These are phyloP conservation scores for Conringia planisiliqua DNA, from an alignment of 345 rosid species.

Conservation along the genomic window DNA sequence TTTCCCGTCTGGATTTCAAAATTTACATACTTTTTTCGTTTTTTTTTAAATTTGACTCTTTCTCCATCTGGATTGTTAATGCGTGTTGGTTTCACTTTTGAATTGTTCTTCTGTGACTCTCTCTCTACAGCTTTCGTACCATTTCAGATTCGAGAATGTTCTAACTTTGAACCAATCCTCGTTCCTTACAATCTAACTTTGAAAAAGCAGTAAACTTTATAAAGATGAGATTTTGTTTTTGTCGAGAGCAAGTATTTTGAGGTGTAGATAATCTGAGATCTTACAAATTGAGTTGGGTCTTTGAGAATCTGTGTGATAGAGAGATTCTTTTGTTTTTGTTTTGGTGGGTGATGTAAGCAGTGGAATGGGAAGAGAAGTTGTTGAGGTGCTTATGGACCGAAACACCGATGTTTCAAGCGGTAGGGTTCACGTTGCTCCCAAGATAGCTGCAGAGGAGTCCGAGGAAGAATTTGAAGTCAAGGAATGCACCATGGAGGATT, in stretches of 20 bases:
- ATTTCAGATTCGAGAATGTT: conserved; percentile 19
- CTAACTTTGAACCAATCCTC: not conserved
- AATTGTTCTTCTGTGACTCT: conserved; percentile 10
- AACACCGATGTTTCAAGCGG: conserved; percentile 48
- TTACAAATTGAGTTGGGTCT: conserved; percentile 42
- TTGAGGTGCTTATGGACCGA: conserved; percentile 55
- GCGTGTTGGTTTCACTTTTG: conserved; percentile 30
- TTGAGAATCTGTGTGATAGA: not conserved
- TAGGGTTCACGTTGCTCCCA: conserved; percentile 48
- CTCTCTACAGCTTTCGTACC: conserved; percentile 2
- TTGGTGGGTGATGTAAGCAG: conserved; percentile 35
- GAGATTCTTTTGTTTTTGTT: not conserved
- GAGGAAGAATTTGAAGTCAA: conserved; percentile 60
- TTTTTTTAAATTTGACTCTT: not conserved
- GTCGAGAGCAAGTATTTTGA: not conserved
- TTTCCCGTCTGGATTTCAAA: not conserved
- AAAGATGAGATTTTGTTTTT: not conserved
- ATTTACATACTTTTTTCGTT: not conserved
- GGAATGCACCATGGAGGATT: conserved; percentile 40
- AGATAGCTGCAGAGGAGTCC: conserved; percentile 45
- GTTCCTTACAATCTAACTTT: not conserved
- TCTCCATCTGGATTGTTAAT: conserved; percentile 18
- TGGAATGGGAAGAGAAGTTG: conserved; percentile 77
- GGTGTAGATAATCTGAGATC: conserved; percentile 31
- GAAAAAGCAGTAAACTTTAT: not conserved